These are phyloP conservation scores for Telopea speciosissima DNA, from an alignment of 177 flowering plant genomes.

Conservation along the genomic window DNA sequence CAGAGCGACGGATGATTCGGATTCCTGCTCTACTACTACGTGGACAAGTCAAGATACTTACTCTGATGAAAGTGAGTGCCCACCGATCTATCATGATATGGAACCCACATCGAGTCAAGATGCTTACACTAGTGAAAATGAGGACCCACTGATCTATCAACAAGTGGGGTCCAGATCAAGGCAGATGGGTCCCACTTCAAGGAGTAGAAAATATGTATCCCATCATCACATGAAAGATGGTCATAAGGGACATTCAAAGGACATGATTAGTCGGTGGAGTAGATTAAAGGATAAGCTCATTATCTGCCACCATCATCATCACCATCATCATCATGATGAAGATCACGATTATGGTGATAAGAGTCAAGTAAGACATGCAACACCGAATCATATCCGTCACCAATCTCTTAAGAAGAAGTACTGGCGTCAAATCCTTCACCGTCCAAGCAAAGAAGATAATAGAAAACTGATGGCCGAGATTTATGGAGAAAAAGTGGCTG, in stretches of 20 bases:
- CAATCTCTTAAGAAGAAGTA: constrained; percentile 2
- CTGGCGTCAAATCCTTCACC: constrained; percentile 6
- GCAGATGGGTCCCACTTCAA: background rate
- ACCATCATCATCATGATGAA: constrained; percentile 26
- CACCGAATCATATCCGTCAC: background rate
- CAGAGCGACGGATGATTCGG: background rate
- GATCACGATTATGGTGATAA: background rate
- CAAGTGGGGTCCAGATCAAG: constrained; percentile 6
- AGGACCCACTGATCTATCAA: constrained; percentile 5
- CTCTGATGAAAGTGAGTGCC: constrained; percentile 8
- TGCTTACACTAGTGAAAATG: background rate
- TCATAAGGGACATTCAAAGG: background rate
- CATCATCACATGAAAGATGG: background rate
- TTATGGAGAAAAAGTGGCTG: constrained; percentile 4
- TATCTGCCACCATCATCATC: constrained; percentile 62
- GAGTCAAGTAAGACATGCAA: background rate
- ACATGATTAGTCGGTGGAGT: constrained; percentile 31
- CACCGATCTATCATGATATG: constrained; percentile 1
- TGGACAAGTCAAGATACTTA: constrained; percentile 23
- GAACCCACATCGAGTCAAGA: constrained; percentile 3
- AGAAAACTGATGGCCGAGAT: constrained; percentile 3
- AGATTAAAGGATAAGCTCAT: constrained; percentile 44
- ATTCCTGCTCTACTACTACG: constrained; percentile 24
- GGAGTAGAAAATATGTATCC: background rate
- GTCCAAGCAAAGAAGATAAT: background rate